These are phyloP conservation scores for Kluyveromyces lactis DNA, from an alignment of 805 yeast species.

Conservation along the genomic window DNA sequence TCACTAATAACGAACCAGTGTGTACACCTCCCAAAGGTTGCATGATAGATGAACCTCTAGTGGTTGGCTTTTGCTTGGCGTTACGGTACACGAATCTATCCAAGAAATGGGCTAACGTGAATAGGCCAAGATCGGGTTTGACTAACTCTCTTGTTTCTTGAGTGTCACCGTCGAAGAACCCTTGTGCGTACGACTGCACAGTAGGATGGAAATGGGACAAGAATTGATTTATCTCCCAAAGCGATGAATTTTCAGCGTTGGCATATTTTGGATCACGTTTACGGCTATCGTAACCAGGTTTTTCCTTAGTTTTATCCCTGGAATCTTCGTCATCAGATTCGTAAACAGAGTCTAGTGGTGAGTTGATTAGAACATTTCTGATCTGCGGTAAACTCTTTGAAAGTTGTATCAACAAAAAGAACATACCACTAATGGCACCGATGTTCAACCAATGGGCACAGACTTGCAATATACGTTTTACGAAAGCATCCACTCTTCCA, in stretches of 20 bases:
- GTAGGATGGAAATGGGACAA: constrained; percentile 88
- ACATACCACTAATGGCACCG: constrained; percentile 82
- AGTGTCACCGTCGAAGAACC: constrained; percentile 41
- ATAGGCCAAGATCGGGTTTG: constrained; percentile 88
- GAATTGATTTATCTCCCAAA: constrained; percentile 82
- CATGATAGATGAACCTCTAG: constrained; percentile 92
- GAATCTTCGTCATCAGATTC: constrained; percentile 40
- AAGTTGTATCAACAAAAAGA: constrained; percentile 63
- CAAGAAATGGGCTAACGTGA: constrained; percentile 80
- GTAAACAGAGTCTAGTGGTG: constrained; percentile 43
- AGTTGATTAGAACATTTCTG: constrained; percentile 49
- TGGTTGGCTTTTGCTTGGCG: constrained; percentile 64
- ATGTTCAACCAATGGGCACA: constrained; percentile 80
- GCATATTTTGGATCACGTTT: constrained; percentile 91
- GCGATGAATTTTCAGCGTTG: constrained; percentile 69
- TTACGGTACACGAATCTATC: constrained; percentile 93
- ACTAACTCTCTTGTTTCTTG: constrained; percentile 26
- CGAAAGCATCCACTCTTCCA: constrained; percentile 76
- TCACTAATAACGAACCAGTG: constrained; percentile 60
- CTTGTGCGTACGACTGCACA: constrained; percentile 67
- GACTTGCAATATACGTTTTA: constrained; percentile 80
- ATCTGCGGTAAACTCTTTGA: constrained; percentile 57
- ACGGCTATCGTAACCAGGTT: constrained; percentile 58
- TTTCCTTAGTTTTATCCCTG: constrained; percentile 19
- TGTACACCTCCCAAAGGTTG: constrained; percentile 76